Conservation (phyloP, 129 eudicot genomes). For the Flaveria trinervia region DNA sequence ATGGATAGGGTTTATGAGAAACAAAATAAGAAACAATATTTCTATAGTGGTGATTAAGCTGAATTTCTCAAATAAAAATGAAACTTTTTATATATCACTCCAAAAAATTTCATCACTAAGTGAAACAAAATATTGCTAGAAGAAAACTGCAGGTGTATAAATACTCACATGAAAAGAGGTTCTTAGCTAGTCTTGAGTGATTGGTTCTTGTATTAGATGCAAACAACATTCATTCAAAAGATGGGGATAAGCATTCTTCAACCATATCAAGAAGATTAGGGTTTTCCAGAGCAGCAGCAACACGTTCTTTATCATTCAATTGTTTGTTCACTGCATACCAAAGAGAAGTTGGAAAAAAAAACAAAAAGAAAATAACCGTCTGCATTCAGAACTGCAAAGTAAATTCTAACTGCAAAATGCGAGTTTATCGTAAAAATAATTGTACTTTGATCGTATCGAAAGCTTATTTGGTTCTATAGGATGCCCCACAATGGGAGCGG, state of each 20-base stretch:
- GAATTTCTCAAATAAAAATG: not conserved
- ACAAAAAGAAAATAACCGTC: not conserved
- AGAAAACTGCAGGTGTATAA: conserved; percentile 20
- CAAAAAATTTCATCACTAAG: not conserved
- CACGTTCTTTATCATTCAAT: conserved; percentile 90
- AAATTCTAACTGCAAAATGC: not conserved
- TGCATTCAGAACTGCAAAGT: not conserved
- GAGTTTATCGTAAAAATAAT: not conserved
- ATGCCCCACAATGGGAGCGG: not conserved
- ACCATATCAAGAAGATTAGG: conserved; percentile 82
- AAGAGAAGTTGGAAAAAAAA: not conserved
- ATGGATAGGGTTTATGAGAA: too few species aligned
- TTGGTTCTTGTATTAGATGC: not conserved
- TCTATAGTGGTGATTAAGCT: not conserved
- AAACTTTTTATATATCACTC: not conserved
- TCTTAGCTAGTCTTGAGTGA: conserved; percentile 4
- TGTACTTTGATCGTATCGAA: not conserved
- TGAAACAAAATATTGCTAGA: not conserved
- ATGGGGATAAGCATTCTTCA: conserved; percentile 80
- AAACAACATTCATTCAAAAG: conserved; percentile 50
- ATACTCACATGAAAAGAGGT: not conserved
- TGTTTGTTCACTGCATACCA: conserved; percentile 79
- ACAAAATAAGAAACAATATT: not conserved
- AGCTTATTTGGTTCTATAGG: not conserved
- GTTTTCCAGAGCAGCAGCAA: conserved; percentile 88